A percentile compares a stretch with the other conserved stretches of the same genome.
Evolutionary conservation across 768 basidiomycete genomes (phyloP).

Genomic region (Rhizopogon salebrosus): DNA sequence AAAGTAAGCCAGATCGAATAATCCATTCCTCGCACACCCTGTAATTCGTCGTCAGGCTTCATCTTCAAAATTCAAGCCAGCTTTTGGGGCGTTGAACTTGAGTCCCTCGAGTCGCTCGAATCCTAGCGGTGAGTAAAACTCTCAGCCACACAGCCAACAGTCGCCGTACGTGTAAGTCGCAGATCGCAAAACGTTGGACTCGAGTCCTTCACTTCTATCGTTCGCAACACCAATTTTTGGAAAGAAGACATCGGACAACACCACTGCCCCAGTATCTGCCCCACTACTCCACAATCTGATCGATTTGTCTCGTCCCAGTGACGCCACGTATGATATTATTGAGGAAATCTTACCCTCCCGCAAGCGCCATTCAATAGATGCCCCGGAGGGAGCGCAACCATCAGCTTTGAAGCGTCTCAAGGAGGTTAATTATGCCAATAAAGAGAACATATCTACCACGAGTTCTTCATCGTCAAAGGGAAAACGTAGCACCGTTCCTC

Average conservation of each 20-base stretch:
- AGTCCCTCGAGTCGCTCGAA: background rate
- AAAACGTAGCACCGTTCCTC: constrained; percentile 2
- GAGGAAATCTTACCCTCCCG: constrained; percentile 6
- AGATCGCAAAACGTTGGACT: constrained; percentile 20
- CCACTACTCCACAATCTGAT: constrained; percentile 7
- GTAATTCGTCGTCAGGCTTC: background rate
- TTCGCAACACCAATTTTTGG: constrained; percentile 44
- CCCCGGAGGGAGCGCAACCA: constrained; percentile 3
- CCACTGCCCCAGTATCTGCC: constrained; percentile 7
- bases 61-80: constrained; percentile 44
- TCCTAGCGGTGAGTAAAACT: background rate
- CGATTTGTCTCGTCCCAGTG: constrained; percentile 12
- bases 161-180: background rate
- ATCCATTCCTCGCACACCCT: background rate
- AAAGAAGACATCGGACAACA: constrained; percentile 12
- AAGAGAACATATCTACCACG: constrained; percentile 19
- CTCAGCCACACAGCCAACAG: background rate
- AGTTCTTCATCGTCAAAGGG: constrained; percentile 4
- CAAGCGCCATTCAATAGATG: constrained; percentile 29
- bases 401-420: constrained; percentile 29
- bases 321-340: constrained; percentile 7
- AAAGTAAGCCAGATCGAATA: background rate
- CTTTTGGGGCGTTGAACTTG: constrained; percentile 12
- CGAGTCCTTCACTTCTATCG: constrained; percentile 28
- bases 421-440: constrained; percentile 11